Base-by-base conservation (phyloP, 257 asterid species). In the Plantago elongata region DNA sequence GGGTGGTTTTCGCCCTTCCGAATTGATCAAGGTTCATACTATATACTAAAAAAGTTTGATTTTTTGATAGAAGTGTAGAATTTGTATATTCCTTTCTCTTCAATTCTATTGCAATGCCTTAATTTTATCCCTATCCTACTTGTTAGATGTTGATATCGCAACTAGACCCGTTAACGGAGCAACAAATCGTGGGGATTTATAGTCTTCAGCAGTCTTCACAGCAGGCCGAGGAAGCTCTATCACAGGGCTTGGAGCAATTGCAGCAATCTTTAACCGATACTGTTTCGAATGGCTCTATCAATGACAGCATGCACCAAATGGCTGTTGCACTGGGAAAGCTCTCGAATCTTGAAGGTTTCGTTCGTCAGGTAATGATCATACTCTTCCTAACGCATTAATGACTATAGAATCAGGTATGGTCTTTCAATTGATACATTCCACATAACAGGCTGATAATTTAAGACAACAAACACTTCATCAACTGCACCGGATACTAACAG, bases 1-100 rank as follows among this genome's bases (percentile, higher is more conserved):
- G 81, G 97, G 94, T 0, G 97, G 99, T 45, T 92, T 92, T 65
- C 74, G 93, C 17, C 99, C 99, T 9, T 92, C 99, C 2, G 97
- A 86, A 18, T 74, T 89, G 4, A 92, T 86, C 78, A 92, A 92
- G 95, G 98, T 85, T 54, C 40, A 22, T 12, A 9, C 14, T 9
- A 15, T 9, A 15, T 55, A 14, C 13, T 9, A 2, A 11, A 17
- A 34, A 34, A 6, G 2, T 34, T 34, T 0, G 8, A 4, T 60
- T 34, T 30, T 9, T 38, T 0, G 5, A 14, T 5, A 22, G 1
- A 22, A 22, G 27, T 22, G 2, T 22, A 22, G 27, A 22, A 22
- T 22, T 22, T 22, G 2, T 22, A 22, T 22, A 22, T 1, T 22
- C 27, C 27, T 2, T 22, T 22, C 27, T 16, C 27, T 16, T 57